phyloP scores from a whole-genome alignment of 805 yeast species.

The Teunomyces barrocoloradensis region DNA sequence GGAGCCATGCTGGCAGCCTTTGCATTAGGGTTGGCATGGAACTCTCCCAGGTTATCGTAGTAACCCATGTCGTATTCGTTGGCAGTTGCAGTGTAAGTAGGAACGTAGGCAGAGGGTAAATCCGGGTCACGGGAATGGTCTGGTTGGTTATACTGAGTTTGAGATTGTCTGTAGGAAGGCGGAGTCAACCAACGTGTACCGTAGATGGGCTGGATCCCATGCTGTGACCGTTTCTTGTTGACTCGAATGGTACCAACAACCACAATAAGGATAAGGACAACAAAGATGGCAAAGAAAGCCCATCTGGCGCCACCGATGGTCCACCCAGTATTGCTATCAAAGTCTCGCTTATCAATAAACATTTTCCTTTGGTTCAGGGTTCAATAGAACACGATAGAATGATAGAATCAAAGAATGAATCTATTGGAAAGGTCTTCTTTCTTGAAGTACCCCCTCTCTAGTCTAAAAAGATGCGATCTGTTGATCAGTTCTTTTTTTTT shows the following conservation, averaged over 20 bases:
- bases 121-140: slow-evolving; percentile 38
- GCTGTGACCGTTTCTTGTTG: slow-evolving; percentile 50
- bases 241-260: slow-evolving; percentile 51
- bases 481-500: neutral
- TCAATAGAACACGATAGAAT: neutral
- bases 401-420: neutral
- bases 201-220: slow-evolving; percentile 57
- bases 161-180: slow-evolving; percentile 69
- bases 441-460: neutral
- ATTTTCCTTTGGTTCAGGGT: neutral
- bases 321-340: slow-evolving; percentile 9
- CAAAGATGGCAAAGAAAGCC: slow-evolving; percentile 64
- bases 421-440: neutral
- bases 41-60: slow-evolving; percentile 60
- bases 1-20: slow-evolving; percentile 14
- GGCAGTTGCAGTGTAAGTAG: slow-evolving; percentile 64
- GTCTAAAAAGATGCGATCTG: neutral
- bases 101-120: slow-evolving; percentile 48
- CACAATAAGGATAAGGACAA: slow-evolving; percentile 46
- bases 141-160: slow-evolving; percentile 51
- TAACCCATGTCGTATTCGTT: slow-evolving; percentile 76
- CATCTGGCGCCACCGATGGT: slow-evolving; percentile 48
- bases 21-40: slow-evolving; percentile 35
- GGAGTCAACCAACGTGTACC: slow-evolving; percentile 90
- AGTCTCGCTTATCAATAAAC: slow-evolving; percentile 8